These are phyloP conservation scores for Dendrobium nobile DNA, from an alignment of 106 monocot species.

Conservation along the genomic window DNA sequence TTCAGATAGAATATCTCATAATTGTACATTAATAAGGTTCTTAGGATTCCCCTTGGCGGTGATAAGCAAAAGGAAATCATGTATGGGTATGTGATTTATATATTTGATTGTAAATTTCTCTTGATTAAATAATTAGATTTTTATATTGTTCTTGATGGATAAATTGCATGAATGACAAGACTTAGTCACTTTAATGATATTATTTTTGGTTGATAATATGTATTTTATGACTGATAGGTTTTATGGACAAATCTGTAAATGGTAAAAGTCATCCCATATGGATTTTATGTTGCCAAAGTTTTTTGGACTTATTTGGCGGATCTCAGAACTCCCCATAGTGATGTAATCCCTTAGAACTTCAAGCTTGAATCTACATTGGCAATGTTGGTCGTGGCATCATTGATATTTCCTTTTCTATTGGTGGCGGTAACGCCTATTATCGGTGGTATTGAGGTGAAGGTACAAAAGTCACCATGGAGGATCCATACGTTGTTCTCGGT, in stretches of 20 bases:
- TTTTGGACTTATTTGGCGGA: neutral
- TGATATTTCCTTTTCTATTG: neutral
- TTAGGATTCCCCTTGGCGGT: neutral
- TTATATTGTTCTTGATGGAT: neutral
- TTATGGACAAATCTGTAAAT: neutral
- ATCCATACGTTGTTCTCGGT: slow-evolving; percentile 95
- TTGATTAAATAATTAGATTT: neutral
- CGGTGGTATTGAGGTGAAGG: neutral
- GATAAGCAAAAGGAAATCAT: neutral
- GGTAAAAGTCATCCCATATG: neutral
- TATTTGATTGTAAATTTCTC: neutral
- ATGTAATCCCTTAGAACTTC: neutral
- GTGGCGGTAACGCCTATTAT: neutral
- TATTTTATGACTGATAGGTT: neutral
- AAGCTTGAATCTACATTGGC: neutral
- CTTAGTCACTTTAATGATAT: neutral
- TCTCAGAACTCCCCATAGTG: neutral
- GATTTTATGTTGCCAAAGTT: neutral
- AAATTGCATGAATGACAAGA: neutral
- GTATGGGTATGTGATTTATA: neutral
- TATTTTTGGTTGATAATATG: neutral
- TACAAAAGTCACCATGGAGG: slow-evolving; percentile 52
- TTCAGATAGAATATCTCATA: neutral
- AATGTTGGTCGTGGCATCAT: neutral
- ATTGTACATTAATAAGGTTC: neutral